Base-by-base conservation (phyloP, 2,329 filamentous ascomycete species). In the Spiromastix sp. region DNA sequence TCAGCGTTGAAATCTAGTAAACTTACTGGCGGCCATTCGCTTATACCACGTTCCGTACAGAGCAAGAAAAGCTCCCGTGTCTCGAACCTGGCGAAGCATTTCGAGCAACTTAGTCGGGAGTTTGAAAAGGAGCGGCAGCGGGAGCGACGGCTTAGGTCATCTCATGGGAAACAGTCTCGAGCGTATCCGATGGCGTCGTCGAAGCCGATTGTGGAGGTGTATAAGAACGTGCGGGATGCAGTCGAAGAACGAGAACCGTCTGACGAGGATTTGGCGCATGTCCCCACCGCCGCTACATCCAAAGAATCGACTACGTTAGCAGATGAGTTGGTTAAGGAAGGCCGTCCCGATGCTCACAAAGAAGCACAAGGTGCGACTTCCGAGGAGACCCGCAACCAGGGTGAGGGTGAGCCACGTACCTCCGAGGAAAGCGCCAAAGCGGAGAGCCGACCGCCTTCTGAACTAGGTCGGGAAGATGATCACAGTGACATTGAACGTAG, bases 131-230 rank as follows among this genome's bases (percentile, higher is more conserved):
- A 98, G 60, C 76, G 91, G 29, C 74, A 93, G 46, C 80, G 83
- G 32, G 89, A 96, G 56, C 77, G 84, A 49, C 81, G 86, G 55
- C 51, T 36, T n/a, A 70, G 85, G 40, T 83, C 85, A 17, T 82
- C 84, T 30, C 85, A 79, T 51, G 78, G 81, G 52, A 72, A 75
- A 28, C 74, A 77, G 55, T 84, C 85, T 10, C 75, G 87, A 42
- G 85, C 85, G 1, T 89, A 89, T 54, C 89, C 91, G 13, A 76
- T 91, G 44, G 85, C 86, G 26, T 87, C 85, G 12, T 93, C 89
- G n/a, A 91, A 87, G 50, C 87, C 91, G 5, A 89, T 93, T 41
- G 87, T 98, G 11, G 85, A 96, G 57, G 86, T 98, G 6, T 98
- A 96, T 55, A 82, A 84, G 46, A 85, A 94, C 56, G 85, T 94